These are phyloP conservation scores for Hsuehochloa calcarea DNA, from an alignment of 176 grass and related monocot genomes.

Conservation along the genomic window DNA sequence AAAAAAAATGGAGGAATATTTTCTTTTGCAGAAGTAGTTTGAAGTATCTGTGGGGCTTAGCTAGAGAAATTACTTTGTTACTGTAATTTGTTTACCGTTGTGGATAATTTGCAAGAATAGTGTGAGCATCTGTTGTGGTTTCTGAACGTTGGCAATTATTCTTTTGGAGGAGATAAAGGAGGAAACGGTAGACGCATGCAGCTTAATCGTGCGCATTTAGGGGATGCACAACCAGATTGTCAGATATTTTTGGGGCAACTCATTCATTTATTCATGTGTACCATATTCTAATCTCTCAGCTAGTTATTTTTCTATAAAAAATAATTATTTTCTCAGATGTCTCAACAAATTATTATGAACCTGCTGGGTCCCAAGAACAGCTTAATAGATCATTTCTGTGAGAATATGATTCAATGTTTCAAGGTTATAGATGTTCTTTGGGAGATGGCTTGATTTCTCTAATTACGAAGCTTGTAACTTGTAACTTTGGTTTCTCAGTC, in stretches of 20 bases:
- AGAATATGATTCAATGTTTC: not conserved
- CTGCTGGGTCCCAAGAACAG: not conserved
- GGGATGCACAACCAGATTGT: not conserved
- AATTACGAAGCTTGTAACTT: not conserved
- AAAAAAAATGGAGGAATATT: not conserved
- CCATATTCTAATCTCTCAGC: not conserved
- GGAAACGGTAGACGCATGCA: not conserved
- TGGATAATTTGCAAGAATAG: not conserved
- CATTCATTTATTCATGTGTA: not conserved
- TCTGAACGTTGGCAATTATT: slow-evolving; percentile 14
- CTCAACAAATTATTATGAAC: not conserved
- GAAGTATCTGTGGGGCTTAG: not conserved
- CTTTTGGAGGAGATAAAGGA: not conserved
- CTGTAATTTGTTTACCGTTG: slow-evolving; percentile 32
- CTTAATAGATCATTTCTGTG: not conserved
- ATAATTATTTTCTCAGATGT: not conserved
- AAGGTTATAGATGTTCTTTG: not conserved
- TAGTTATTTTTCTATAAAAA: not conserved
- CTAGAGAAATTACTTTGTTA: not conserved
- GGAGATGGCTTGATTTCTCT: not conserved
- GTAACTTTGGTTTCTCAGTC: not conserved
- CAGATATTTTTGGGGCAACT: not conserved
- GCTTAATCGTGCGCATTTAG: not conserved
- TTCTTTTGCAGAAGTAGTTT: not conserved
- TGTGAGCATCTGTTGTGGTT: not conserved